phyloP scores from a whole-genome alignment of 495 filamentous ascomycete genomes.

The Pyrenopolyporus hunteri region DNA sequence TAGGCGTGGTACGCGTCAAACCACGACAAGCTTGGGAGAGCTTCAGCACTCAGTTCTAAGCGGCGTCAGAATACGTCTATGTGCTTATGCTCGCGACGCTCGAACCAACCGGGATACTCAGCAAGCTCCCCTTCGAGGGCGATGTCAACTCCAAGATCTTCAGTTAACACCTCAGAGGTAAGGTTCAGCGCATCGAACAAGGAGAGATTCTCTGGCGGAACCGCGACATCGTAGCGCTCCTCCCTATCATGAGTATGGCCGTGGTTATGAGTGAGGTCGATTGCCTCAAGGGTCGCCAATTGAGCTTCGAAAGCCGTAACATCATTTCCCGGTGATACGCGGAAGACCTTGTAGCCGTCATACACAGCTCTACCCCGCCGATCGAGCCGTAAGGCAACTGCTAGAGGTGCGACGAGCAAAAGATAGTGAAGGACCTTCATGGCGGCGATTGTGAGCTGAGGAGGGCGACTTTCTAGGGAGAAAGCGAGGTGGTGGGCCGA shows the following conservation, averaged over 20 bases:
- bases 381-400: constrained; percentile 31
- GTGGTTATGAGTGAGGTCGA: constrained; percentile 43
- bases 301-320: constrained; percentile 39
- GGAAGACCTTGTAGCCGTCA: constrained; percentile 55
- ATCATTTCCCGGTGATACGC: constrained; percentile 34
- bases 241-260: constrained; percentile 34
- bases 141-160: constrained; percentile 56
- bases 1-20: constrained; percentile 65
- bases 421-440: constrained; percentile 37
- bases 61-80: not conserved
- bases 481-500: not conserved
- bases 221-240: constrained; percentile 48
- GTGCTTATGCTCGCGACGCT: not conserved
- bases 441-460: constrained; percentile 10
- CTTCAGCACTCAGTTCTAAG: constrained; percentile 21
- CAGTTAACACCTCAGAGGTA: constrained; percentile 49
- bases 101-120: constrained; percentile 35
- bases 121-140: constrained; percentile 46
- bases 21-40: constrained; percentile 51
- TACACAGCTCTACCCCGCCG: constrained; percentile 43
- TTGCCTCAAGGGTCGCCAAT: constrained; percentile 41
- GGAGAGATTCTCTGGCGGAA: constrained; percentile 48
- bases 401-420: constrained; percentile 30
- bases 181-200: constrained; percentile 48
- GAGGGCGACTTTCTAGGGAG: not conserved